phyloP scores from a whole-genome alignment of 106 monocot genomes.

The Cymbidium sinense region DNA sequence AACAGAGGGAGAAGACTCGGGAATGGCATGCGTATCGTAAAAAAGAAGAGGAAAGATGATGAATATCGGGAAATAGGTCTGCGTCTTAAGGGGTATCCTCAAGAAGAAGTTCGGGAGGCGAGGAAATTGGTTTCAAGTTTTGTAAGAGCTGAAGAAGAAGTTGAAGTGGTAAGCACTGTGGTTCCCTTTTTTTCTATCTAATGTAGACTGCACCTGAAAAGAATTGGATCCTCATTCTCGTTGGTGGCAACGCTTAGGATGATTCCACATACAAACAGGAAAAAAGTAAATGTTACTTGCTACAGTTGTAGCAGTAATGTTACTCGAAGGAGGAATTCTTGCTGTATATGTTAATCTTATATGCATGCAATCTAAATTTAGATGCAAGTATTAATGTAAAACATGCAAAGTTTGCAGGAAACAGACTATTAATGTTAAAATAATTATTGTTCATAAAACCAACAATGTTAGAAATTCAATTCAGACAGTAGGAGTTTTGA shows the following conservation, averaged over 20 bases:
- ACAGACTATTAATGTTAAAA: not conserved
- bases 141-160: constrained; percentile 77
- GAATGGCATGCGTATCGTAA: constrained; percentile 83
- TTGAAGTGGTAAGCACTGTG: constrained; percentile 64
- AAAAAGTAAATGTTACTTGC: not conserved
- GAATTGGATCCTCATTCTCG: not conserved
- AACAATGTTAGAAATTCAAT: not conserved
- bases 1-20: constrained; percentile 69
- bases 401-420: not conserved
- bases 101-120: constrained; percentile 85
- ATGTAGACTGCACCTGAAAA: not conserved
- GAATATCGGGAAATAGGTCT: constrained; percentile 91
- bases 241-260: not conserved
- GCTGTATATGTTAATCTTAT: not conserved
- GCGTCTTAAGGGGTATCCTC: constrained; percentile 82
- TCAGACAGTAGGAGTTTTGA: not conserved
- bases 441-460: not conserved
- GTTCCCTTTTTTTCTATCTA: not conserved
- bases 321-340: not conserved
- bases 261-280: not conserved
- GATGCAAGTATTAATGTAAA: not conserved
- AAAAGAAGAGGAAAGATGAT: constrained; percentile 62
- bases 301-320: not conserved
- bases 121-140: constrained; percentile 82
- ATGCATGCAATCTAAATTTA: not conserved